Conservation (phyloP, 768 basidiomycete genomes). For the Hygrocybe punicea region DNA sequence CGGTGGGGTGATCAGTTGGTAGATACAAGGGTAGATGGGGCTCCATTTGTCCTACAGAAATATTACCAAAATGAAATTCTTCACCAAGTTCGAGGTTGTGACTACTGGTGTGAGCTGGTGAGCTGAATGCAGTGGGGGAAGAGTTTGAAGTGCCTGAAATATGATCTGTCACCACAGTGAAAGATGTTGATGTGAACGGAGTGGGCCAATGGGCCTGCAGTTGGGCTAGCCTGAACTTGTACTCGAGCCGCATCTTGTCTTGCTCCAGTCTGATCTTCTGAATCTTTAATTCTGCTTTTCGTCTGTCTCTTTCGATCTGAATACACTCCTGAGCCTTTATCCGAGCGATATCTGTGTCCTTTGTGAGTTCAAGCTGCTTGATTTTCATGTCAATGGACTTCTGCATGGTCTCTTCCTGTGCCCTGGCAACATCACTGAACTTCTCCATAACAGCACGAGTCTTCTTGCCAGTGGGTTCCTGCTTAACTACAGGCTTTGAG, state of each 20-base stretch:
- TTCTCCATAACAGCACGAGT: not conserved
- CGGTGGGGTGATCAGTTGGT: not conserved
- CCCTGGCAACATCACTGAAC: constrained; percentile 8
- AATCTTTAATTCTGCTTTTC: constrained; percentile 2
- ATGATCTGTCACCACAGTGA: not conserved
- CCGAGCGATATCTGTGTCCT: constrained; percentile 2
- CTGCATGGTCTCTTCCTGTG: constrained; percentile 15
- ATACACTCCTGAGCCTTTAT: constrained; percentile 2
- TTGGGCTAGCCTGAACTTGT: not conserved
- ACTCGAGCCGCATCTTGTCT: not conserved
- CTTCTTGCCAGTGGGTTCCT: constrained; percentile 1
- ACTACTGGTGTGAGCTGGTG: not conserved
- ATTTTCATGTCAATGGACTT: constrained; percentile 8
- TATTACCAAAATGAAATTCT: not conserved
- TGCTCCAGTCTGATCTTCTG: not conserved
- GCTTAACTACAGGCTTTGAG: constrained; percentile 1
- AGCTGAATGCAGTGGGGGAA: not conserved
- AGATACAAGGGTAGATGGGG: not conserved
- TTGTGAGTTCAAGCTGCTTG: constrained; percentile 1
- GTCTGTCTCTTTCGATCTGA: not conserved
- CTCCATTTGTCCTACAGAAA: too few relatives aligned
- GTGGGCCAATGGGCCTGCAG: not conserved
- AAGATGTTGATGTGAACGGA: not conserved
- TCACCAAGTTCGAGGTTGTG: not conserved
- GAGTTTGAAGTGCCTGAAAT: not conserved